These are phyloP conservation scores for Cryptosporidium tyzzeri DNA, from an alignment of 169 alveolate genomes.

Conservation along the genomic window DNA sequence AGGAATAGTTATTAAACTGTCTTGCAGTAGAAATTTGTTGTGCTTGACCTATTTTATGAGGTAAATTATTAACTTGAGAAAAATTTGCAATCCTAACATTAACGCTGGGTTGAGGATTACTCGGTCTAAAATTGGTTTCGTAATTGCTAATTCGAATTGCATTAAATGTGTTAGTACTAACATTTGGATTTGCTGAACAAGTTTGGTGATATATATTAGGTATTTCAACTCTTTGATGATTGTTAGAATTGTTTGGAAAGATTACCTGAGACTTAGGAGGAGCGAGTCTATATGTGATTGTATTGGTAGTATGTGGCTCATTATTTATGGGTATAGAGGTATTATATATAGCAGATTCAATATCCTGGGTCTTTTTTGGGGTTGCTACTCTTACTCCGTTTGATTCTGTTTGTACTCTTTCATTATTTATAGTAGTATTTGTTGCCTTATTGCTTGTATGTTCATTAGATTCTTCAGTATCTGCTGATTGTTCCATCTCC, in stretches of 20 bases:
- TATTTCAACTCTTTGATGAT: constrained; percentile 12
- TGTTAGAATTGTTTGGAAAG: constrained; percentile 46
- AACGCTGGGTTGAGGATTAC: constrained; percentile 61
- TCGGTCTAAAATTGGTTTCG: constrained; percentile 41
- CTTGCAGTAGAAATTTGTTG: constrained; percentile 64
- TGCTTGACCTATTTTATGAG: constrained; percentile 19
- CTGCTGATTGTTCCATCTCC: constrained; percentile 36
- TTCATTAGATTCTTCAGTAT: neutral
- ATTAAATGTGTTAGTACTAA: constrained; percentile 24
- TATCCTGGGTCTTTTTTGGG: constrained; percentile 1
- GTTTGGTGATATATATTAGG: constrained; percentile 8
- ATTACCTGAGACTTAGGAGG: constrained; percentile 73
- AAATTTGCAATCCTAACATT: constrained; percentile 60
- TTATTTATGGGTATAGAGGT: neutral
- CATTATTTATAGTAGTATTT: neutral
- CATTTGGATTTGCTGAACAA: neutral
- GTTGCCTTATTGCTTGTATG: constrained; percentile 9
- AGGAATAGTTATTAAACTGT: constrained; percentile 1
- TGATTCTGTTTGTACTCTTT: neutral
- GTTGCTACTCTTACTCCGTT: neutral
- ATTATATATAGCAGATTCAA: neutral
- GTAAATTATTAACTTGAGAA: constrained; percentile 41
- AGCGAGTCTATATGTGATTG: constrained; percentile 66
- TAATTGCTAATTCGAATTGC: constrained; percentile 41
- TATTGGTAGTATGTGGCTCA: constrained; percentile 64